phyloP scores from a whole-genome alignment of 2,329 filamentous ascomycete genomes.

The Microdochium bolleyi region DNA sequence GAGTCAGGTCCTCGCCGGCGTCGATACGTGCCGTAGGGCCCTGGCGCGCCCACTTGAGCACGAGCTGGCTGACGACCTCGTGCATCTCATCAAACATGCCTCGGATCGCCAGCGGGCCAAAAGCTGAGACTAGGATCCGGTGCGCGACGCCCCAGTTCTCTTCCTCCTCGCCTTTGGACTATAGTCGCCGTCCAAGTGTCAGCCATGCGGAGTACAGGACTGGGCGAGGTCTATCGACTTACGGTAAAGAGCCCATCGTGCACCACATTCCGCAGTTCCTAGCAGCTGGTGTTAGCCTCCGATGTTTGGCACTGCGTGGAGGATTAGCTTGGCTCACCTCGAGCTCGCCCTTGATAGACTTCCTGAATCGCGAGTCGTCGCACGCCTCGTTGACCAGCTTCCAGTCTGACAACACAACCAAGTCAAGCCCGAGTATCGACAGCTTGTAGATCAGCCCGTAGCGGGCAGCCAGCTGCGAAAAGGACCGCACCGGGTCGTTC shows the following conservation, averaged over 20 bases:
- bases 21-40: slow-evolving; percentile 35
- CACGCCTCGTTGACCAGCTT: slow-evolving; percentile 37
- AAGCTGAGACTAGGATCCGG: slow-evolving; percentile 42
- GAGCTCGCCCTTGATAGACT: slow-evolving; percentile 28
- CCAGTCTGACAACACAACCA: slow-evolving; percentile 32
- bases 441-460: slow-evolving; percentile 2
- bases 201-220: neutral
- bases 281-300: neutral
- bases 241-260: slow-evolving; percentile 43
- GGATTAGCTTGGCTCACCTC: neutral
- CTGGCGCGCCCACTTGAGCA: slow-evolving; percentile 45
- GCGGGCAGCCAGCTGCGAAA: neutral
- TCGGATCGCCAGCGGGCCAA: slow-evolving; percentile 42
- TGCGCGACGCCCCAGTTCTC: slow-evolving; percentile 46
- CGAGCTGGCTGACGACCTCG: slow-evolving; percentile 43
- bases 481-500: neutral
- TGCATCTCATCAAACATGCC: slow-evolving; percentile 46
- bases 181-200: neutral
- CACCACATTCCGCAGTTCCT: slow-evolving; percentile 35
- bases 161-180: slow-evolving; percentile 11
- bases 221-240: neutral
- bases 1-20: slow-evolving; percentile 51
- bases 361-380: slow-evolving; percentile 37
- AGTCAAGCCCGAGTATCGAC: slow-evolving; percentile 2
- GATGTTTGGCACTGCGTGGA: neutral